Conservation (phyloP, 345 rosid genomes). For the Pelargonium nanum region DNA sequence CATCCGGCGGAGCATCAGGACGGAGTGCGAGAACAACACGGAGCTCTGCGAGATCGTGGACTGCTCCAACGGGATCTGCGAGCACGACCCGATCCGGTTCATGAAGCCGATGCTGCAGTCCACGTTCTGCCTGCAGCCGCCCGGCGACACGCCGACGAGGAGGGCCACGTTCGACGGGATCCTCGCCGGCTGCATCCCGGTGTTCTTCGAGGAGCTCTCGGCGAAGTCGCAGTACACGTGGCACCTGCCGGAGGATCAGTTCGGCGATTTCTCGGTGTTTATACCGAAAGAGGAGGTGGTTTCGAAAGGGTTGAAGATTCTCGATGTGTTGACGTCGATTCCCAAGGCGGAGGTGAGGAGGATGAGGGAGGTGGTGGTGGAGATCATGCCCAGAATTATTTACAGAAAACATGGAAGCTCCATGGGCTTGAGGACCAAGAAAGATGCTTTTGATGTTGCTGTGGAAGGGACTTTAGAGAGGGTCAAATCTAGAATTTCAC, state of each 20-base stretch:
- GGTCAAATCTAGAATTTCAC: slow-evolving; percentile 44
- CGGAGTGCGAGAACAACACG: slow-evolving; percentile 46
- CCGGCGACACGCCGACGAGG: slow-evolving; percentile 80
- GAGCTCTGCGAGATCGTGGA: slow-evolving; percentile 61
- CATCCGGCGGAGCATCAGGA: slow-evolving; percentile 70
- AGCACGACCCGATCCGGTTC: slow-evolving; percentile 71
- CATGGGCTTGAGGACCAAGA: slow-evolving; percentile 35
- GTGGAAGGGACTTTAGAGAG: slow-evolving; percentile 52
- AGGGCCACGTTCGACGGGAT: slow-evolving; percentile 77
- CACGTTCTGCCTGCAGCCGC: slow-evolving; percentile 80
- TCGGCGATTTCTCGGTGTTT: slow-evolving; percentile 45
- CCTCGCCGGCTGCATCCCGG: slow-evolving; percentile 83
- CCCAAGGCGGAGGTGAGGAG: slow-evolving; percentile 46
- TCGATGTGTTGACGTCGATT: slow-evolving; percentile 63
- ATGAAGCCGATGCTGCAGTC: slow-evolving; percentile 76
- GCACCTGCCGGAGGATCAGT: slow-evolving; percentile 58
- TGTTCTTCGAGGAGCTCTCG: slow-evolving; percentile 72
- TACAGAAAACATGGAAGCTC: slow-evolving; percentile 82
- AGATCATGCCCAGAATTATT: slow-evolving; percentile 58
- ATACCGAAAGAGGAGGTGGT: slow-evolving; percentile 85
- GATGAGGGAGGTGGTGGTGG: slow-evolving; percentile 61
- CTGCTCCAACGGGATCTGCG: slow-evolving; percentile 82
- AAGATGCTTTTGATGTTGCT: slow-evolving; percentile 88
- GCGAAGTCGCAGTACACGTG: slow-evolving; percentile 66
- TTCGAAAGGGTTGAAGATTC: slow-evolving; percentile 46